These are phyloP conservation scores for Pyrus bretschneideri DNA, from an alignment of 306 rosid species.

Conservation along the genomic window DNA sequence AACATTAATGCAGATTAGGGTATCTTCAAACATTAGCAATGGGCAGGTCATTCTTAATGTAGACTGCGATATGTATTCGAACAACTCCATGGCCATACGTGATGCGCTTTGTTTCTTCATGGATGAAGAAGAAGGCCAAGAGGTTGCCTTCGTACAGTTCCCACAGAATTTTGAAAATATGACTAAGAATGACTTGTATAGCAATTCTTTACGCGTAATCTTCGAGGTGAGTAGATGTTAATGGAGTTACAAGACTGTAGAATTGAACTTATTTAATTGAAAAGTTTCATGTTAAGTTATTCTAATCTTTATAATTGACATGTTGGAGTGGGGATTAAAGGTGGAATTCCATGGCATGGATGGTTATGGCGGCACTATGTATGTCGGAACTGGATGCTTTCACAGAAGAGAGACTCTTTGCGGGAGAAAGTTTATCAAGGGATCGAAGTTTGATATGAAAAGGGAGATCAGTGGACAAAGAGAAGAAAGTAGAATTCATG, in stretches of 20 bases:
- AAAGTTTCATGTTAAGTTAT: neutral
- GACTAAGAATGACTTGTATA: slow-evolving; percentile 62
- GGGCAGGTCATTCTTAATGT: slow-evolving; percentile 63
- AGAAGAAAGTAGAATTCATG: slow-evolving; percentile 13
- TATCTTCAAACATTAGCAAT: slow-evolving; percentile 77
- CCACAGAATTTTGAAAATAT: slow-evolving; percentile 39
- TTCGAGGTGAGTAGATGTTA: slow-evolving; percentile 28
- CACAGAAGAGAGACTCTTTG: slow-evolving; percentile 61
- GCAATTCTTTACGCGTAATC: slow-evolving; percentile 6
- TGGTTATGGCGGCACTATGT: slow-evolving; percentile 60
- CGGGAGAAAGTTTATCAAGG: slow-evolving; percentile 44
- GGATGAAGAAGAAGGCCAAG: slow-evolving; percentile 68
- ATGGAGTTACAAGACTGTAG: too few species aligned
- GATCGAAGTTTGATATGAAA: slow-evolving; percentile 28
- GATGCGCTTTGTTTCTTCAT: slow-evolving; percentile 77
- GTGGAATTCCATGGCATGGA: slow-evolving; percentile 58
- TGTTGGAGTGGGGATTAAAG: slow-evolving; percentile 19
- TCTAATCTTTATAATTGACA: neutral
- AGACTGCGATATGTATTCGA: slow-evolving; percentile 84
- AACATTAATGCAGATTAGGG: slow-evolving; percentile 50
- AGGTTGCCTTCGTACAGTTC: slow-evolving; percentile 30
- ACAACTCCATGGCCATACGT: slow-evolving; percentile 52
- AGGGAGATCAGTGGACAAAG: slow-evolving; percentile 6
- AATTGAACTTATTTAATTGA: neutral
- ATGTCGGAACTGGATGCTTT: slow-evolving; percentile 70